Percentiles rank a stretch among this genome's conserved stretches.
These are phyloP conservation scores for Lentinula sp. DNA, from an alignment of 768 basidiomycete genomes.

Conservation along the genomic window DNA sequence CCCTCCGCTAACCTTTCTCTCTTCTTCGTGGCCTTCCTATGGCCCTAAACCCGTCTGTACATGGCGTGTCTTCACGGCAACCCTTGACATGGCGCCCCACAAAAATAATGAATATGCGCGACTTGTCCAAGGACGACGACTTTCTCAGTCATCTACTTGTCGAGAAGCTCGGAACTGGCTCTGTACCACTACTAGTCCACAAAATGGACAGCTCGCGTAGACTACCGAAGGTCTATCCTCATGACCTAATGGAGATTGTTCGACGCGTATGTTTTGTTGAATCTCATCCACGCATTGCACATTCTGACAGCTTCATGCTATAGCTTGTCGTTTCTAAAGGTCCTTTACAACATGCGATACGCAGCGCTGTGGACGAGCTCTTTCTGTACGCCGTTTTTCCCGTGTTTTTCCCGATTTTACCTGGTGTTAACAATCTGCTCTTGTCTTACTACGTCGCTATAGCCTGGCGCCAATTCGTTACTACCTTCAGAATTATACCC, in stretches of 20 bases:
- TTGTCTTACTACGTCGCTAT: background rate
- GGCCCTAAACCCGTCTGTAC: conserved; percentile 13
- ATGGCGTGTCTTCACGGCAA: conserved; percentile 19
- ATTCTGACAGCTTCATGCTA: conserved; percentile 13
- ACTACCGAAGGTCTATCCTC: conserved; percentile 68
- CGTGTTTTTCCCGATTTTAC: conserved; percentile 13
- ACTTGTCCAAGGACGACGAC: conserved; percentile 87
- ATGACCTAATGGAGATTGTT: conserved; percentile 64
- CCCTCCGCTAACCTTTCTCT: conserved; percentile 10
- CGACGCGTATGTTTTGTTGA: conserved; percentile 53
- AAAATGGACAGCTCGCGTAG: conserved; percentile 81
- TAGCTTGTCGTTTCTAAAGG: conserved; percentile 58
- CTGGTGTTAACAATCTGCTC: background rate
- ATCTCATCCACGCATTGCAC: conserved; percentile 22
- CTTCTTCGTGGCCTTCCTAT: conserved; percentile 14
- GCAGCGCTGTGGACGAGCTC: conserved; percentile 72
- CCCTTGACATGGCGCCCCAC: conserved; percentile 67
- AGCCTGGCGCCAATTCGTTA: conserved; percentile 74
- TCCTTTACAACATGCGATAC: conserved; percentile 50
- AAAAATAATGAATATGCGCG: conserved; percentile 87
- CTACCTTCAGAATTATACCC: conserved; percentile 67
- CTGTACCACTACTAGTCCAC: conserved; percentile 78
- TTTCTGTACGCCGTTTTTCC: conserved; percentile 50
- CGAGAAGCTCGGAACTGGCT: conserved; percentile 80
- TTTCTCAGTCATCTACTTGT: conserved; percentile 86